Percentiles rank a stretch among this genome's conserved stretches.
Evolutionary conservation across 305 asterid species (phyloP).

Genomic region (Caryopteris hybrid): DNA sequence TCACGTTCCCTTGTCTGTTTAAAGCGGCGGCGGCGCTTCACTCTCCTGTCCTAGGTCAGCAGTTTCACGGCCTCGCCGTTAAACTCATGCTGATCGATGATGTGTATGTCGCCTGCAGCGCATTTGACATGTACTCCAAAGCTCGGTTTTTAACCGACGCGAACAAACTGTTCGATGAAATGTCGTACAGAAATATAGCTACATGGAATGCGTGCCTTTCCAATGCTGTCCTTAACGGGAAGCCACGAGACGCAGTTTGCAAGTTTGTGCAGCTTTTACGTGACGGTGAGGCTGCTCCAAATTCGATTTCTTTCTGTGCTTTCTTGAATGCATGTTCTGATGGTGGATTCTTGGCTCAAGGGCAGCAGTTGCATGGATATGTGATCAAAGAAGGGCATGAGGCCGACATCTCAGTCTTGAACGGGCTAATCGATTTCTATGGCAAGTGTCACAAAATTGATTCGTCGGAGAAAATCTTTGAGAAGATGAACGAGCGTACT

Average conservation of each 20-base stretch:
- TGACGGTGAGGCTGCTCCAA: constrained; percentile 43
- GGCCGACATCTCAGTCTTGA: constrained; percentile 54
- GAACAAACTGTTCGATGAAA: constrained; percentile 64
- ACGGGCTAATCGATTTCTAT: constrained; percentile 77
- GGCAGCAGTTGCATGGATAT: constrained; percentile 67
- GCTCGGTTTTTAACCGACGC: constrained; percentile 39
- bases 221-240: constrained; percentile 57
- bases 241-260: constrained; percentile 37
- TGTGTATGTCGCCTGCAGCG: constrained; percentile 77
- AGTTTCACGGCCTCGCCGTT: constrained; percentile 61
- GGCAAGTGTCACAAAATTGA: constrained; percentile 58
- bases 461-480: constrained; percentile 49
- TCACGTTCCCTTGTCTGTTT: constrained; percentile 81
- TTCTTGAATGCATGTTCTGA: constrained; percentile 77
- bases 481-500: constrained; percentile 44
- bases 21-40: constrained; percentile 60
- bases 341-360: constrained; percentile 43
- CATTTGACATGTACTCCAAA: constrained; percentile 72
- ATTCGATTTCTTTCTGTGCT: constrained; percentile 80
- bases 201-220: constrained; percentile 85
- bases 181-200: constrained; percentile 59
- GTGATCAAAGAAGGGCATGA: constrained; percentile 53
- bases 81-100: constrained; percentile 43
- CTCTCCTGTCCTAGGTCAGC: constrained; percentile 45
- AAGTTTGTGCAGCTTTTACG: constrained; percentile 52